These are phyloP conservation scores for Exophiala mesophila DNA, from an alignment of 2,329 filamentous ascomycete species.

Conservation along the genomic window DNA sequence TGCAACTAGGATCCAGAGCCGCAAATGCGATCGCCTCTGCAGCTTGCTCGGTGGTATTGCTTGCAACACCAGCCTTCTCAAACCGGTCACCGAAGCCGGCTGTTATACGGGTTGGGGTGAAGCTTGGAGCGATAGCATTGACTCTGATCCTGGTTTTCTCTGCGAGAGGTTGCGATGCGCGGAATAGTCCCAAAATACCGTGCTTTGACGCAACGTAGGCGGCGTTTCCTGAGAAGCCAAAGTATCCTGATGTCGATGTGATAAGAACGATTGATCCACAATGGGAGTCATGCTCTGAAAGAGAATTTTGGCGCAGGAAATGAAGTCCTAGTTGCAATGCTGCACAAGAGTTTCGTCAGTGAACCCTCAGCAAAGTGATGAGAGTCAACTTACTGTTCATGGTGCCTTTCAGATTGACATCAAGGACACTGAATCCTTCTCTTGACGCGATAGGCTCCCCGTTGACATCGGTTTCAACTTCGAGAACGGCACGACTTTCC, in stretches of 20 bases:
- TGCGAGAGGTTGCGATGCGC: constrained; percentile 35
- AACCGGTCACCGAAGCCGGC: constrained; percentile 37
- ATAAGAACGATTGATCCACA: constrained; percentile 40
- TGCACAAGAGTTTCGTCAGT: constrained; percentile 28
- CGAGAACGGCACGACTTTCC: constrained; percentile 28
- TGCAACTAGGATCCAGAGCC: constrained; percentile 30
- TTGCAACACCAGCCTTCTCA: constrained; percentile 36
- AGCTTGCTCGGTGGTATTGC: constrained; percentile 40
- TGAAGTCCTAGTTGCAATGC: constrained; percentile 32
- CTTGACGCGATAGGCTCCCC: constrained; percentile 29
- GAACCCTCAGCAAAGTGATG: constrained; percentile 1
- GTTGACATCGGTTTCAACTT: neutral
- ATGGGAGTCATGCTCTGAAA: constrained; percentile 12
- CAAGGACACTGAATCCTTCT: constrained; percentile 32
- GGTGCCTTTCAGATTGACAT: constrained; percentile 43
- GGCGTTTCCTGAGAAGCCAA: constrained; percentile 39
- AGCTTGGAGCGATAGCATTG: constrained; percentile 47
- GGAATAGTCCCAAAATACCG: constrained; percentile 37
- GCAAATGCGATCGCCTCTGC: constrained; percentile 38
- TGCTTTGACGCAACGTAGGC: constrained; percentile 44
- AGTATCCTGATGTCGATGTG: constrained; percentile 41
- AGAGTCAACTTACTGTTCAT: constrained; percentile 36
- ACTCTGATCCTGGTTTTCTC: constrained; percentile 35
- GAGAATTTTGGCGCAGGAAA: constrained; percentile 24
- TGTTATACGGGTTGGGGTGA: constrained; percentile 45